These are phyloP conservation scores for Geotrichum reessii DNA, from an alignment of 1,139 yeast genomes.

Conservation along the genomic window DNA sequence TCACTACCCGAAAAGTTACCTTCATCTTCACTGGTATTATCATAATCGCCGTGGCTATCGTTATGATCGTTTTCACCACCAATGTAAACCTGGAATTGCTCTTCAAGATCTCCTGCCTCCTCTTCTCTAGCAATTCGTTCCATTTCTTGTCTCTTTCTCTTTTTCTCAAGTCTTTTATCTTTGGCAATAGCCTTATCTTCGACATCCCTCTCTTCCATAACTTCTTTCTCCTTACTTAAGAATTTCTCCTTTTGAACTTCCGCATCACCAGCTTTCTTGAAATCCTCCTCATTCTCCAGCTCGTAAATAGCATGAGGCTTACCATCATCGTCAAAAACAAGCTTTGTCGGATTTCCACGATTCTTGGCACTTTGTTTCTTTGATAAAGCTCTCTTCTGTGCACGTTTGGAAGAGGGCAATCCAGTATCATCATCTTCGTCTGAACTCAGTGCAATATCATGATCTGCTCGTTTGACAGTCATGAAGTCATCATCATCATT, in stretches of 20 bases:
- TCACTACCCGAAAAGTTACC: slow-evolving; percentile 21
- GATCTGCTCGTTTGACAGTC: slow-evolving; percentile 71
- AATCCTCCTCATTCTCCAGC: slow-evolving; percentile 83
- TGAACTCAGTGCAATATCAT: slow-evolving; percentile 63
- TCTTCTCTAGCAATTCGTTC: slow-evolving; percentile 52
- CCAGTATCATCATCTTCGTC: slow-evolving; percentile 56
- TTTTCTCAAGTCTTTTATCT: slow-evolving; percentile 80
- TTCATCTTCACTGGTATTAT: slow-evolving; percentile 24
- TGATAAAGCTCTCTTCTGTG: slow-evolving; percentile 81
- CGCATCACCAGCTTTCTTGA: slow-evolving; percentile 72
- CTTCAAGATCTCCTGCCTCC: slow-evolving; percentile 25
- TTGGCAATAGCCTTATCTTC: slow-evolving; percentile 79
- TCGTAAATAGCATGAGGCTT: slow-evolving; percentile 84
- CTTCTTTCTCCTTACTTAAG: slow-evolving; percentile 57
- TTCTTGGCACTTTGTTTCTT: slow-evolving; percentile 64
- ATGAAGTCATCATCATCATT: slow-evolving; percentile 67
- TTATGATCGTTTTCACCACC: slow-evolving; percentile 40
- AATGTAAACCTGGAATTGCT: slow-evolving; percentile 34
- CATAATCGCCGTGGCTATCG: slow-evolving; percentile 29
- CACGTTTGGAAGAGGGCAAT: slow-evolving; percentile 72
- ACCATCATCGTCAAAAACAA: slow-evolving; percentile 92
- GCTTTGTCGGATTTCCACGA: slow-evolving; percentile 64
- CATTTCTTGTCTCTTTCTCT: slow-evolving; percentile 77
- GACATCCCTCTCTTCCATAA: slow-evolving; percentile 65
- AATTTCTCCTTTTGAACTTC: slow-evolving; percentile 60